Evolutionary conservation across 2,329 filamentous ascomycete genomes (phyloP).

Genomic region (Myotisia sp.): DNA sequence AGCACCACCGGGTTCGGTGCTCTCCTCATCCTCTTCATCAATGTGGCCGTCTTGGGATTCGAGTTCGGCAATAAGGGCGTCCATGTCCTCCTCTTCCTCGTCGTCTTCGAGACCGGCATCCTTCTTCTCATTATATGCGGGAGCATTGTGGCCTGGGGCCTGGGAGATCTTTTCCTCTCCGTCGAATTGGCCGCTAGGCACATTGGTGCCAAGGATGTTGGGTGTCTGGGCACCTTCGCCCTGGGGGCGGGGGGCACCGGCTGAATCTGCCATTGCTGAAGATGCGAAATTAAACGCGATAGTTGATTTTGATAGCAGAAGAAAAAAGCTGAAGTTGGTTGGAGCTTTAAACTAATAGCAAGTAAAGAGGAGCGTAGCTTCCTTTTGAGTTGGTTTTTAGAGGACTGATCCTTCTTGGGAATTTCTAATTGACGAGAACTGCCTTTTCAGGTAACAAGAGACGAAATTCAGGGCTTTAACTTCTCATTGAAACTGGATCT

Average conservation of each 20-base stretch:
- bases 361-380: too few species aligned
- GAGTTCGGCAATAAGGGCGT: slow-evolving; percentile 74
- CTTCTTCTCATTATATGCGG: slow-evolving; percentile 12
- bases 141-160: slow-evolving; percentile 2
- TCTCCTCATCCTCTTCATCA: slow-evolving; percentile 46
- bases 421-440: not conserved
- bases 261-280: slow-evolving; percentile 11
- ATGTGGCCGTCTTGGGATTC: slow-evolving; percentile 64
- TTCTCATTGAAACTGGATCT: too few species aligned
- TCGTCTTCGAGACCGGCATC: slow-evolving; percentile 39
- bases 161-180: slow-evolving; percentile 9
- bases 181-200: slow-evolving; percentile 14
- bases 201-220: slow-evolving; percentile 16
- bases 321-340: too few species aligned
- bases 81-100: slow-evolving; percentile 70
- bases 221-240: slow-evolving; percentile 11
- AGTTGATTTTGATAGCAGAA: too few species aligned
- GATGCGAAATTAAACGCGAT: not conserved
- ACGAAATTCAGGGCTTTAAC: not conserved
- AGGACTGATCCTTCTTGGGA: too few species aligned
- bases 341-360: too few species aligned
- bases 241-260: slow-evolving; percentile 11
- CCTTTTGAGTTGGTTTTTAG: too few species aligned
- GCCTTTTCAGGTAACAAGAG: not conserved
- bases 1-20: slow-evolving; percentile 38